Conservation (phyloP, 129 eudicot species). For the Lactuca sativa region DNA sequence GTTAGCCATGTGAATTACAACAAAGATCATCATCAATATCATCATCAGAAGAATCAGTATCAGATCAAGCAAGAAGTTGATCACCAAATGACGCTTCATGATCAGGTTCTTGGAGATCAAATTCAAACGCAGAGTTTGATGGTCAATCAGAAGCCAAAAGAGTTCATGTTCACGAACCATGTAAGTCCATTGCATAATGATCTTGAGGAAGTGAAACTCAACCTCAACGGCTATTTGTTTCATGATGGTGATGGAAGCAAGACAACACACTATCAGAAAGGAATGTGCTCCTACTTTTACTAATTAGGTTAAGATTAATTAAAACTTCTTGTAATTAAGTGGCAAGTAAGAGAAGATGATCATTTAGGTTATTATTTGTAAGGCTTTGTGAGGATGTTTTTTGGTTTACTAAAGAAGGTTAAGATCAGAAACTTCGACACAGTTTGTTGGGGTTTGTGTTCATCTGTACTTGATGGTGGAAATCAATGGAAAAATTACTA, state of each 20-base stretch:
- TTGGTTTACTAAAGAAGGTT: constrained; percentile 19
- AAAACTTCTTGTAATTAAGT: constrained; percentile 30
- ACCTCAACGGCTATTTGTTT: constrained; percentile 31
- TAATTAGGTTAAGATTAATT: constrained; percentile 15
- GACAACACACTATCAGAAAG: constrained; percentile 36
- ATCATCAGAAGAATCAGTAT: constrained; percentile 22
- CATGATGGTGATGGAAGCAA: constrained; percentile 47
- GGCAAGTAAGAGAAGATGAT: constrained; percentile 19
- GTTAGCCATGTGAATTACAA: constrained; percentile 32
- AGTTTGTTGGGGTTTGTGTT: constrained; percentile 24
- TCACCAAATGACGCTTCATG: constrained; percentile 20
- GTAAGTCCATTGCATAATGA: constrained; percentile 44
- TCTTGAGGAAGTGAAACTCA: constrained; percentile 49
- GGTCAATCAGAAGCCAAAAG: constrained; percentile 30
- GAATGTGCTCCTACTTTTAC: constrained; percentile 38
- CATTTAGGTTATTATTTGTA: constrained; percentile 27
- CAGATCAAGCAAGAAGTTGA: constrained; percentile 48
- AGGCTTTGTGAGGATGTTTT: constrained; percentile 17
- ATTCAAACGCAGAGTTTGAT: constrained; percentile 34
- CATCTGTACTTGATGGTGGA: constrained; percentile 37
- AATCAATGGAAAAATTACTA: constrained; percentile 24
- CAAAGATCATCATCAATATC: constrained; percentile 23
- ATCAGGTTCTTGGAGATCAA: constrained; percentile 35
- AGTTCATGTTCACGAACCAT: constrained; percentile 23
- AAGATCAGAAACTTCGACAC: constrained; percentile 19